These are phyloP conservation scores for Venturia nashicola DNA, from an alignment of 2,329 filamentous ascomycete species.

Conservation along the genomic window DNA sequence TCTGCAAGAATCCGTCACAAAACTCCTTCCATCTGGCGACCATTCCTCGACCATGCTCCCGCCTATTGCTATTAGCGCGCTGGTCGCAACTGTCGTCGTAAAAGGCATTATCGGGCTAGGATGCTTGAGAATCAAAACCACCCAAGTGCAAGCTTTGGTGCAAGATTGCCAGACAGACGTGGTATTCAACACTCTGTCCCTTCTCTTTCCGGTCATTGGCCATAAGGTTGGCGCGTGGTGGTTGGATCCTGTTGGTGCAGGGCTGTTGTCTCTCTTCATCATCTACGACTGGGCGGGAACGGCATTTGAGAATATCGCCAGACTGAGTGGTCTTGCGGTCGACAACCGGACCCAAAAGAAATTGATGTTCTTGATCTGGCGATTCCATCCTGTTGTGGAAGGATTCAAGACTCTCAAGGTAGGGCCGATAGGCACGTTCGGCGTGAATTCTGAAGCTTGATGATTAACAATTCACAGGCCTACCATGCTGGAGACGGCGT, in stretches of 20 bases:
- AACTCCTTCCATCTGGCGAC: slow-evolving; percentile 39
- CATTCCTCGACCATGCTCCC: slow-evolving; percentile 39
- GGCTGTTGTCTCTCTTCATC: slow-evolving; percentile 51
- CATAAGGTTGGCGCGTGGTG: slow-evolving; percentile 49
- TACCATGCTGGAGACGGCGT: slow-evolving; percentile 53
- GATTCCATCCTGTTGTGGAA: slow-evolving; percentile 40
- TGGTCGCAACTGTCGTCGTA: slow-evolving; percentile 44
- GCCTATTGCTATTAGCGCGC: slow-evolving; percentile 42
- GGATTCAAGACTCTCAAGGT: slow-evolving; percentile 39
- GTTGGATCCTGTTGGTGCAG: slow-evolving; percentile 52
- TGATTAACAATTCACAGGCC: slow-evolving; percentile 17
- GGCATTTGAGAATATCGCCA: slow-evolving; percentile 45
- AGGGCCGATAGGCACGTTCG: slow-evolving; percentile 19
- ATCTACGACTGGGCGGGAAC: slow-evolving; percentile 58
- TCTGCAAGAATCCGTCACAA: slow-evolving; percentile 46
- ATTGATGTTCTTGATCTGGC: slow-evolving; percentile 46
- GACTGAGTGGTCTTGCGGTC: slow-evolving; percentile 46
- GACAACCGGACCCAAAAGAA: slow-evolving; percentile 41
- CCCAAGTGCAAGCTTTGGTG: slow-evolving; percentile 50
- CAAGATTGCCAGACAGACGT: slow-evolving; percentile 54
- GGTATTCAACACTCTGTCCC: slow-evolving; percentile 50
- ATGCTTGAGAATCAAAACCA: slow-evolving; percentile 48
- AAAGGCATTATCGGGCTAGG: slow-evolving; percentile 50
- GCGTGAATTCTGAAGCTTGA: slow-evolving; percentile 23
- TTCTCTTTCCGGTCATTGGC: slow-evolving; percentile 51